Conservation (phyloP, 129 eudicot species). For the Logfia minima region DNA sequence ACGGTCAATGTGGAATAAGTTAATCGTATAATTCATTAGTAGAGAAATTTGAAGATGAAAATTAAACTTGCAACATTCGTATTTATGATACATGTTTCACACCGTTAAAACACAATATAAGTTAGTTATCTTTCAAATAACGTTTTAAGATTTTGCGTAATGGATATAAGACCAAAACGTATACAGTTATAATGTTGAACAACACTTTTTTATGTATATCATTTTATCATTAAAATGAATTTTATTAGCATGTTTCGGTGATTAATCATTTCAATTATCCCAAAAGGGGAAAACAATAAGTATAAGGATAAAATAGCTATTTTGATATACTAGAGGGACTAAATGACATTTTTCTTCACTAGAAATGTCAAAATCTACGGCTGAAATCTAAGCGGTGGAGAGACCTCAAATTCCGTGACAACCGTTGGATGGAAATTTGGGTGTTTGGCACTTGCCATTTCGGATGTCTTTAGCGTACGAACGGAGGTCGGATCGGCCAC, state of each 20-base stretch:
- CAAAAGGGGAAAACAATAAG: neutral
- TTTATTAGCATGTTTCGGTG: neutral
- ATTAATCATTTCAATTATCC: neutral
- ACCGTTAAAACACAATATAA: too few species aligned
- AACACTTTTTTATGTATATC: too few species aligned
- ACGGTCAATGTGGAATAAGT: too few species aligned
- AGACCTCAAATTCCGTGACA: neutral
- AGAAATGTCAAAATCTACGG: constrained; percentile 26
- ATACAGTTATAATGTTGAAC: too few species aligned
- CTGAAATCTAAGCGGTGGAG: constrained; percentile 36
- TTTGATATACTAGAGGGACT: constrained; percentile 5
- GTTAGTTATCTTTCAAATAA: too few species aligned
- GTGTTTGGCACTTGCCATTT: constrained; percentile 36
- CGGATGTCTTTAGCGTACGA: constrained; percentile 62
- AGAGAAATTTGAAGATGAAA: too few species aligned
- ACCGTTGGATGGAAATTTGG: constrained; percentile 50
- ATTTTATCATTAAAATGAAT: neutral
- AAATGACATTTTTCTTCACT: neutral
- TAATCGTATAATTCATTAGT: too few species aligned
- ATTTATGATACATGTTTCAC: too few species aligned
- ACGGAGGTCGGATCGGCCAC: constrained; percentile 48
- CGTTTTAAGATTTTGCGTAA: too few species aligned
- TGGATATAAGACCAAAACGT: too few species aligned
- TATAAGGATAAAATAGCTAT: neutral
- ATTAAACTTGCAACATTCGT: too few species aligned